Conservation (phyloP, 2,329 filamentous ascomycete species). For the Ascochyta rabiei region DNA sequence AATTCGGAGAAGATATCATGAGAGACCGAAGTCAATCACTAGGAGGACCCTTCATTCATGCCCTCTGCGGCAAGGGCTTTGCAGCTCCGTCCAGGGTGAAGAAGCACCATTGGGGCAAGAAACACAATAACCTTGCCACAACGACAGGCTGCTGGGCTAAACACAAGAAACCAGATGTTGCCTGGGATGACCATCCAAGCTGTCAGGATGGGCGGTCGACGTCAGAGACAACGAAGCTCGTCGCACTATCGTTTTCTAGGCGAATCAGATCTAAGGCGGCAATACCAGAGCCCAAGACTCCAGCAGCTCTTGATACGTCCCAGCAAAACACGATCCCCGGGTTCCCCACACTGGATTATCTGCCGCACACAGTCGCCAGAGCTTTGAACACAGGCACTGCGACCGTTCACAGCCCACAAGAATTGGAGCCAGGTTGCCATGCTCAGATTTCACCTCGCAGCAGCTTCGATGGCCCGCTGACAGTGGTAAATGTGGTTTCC, state of each 20-base stretch:
- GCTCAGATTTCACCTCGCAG: constrained; percentile 12
- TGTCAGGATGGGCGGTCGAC: constrained; percentile 20
- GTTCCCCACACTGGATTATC: constrained; percentile 21
- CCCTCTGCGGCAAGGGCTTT: constrained; percentile 40
- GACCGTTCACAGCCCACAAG: neutral
- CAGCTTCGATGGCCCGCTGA: constrained; percentile 29
- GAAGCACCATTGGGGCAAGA: constrained; percentile 44
- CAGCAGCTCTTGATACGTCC: neutral
- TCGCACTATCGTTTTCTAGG: neutral
- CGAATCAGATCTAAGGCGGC: neutral
- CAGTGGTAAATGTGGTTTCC: constrained; percentile 33
- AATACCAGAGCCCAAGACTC: neutral
- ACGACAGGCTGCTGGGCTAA: constrained; percentile 43
- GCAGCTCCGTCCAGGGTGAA: constrained; percentile 32
- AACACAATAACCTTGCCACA: constrained; percentile 28
- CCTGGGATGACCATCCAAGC: constrained; percentile 41
- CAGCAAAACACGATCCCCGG: constrained; percentile 12
- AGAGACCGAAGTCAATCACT: neutral
- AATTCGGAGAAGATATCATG: neutral
- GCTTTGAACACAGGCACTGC: neutral
- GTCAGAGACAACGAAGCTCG: neutral
- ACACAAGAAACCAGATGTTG: constrained; percentile 34
- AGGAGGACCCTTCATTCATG: constrained; percentile 30
- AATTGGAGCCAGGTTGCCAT: constrained; percentile 6
- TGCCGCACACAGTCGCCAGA: constrained; percentile 17